A percentile compares a stretch with the other conserved stretches of the same genome.
These are phyloP conservation scores for Barnettozyma sp. DNA, from an alignment of 805 yeast species.

Conservation along the genomic window DNA sequence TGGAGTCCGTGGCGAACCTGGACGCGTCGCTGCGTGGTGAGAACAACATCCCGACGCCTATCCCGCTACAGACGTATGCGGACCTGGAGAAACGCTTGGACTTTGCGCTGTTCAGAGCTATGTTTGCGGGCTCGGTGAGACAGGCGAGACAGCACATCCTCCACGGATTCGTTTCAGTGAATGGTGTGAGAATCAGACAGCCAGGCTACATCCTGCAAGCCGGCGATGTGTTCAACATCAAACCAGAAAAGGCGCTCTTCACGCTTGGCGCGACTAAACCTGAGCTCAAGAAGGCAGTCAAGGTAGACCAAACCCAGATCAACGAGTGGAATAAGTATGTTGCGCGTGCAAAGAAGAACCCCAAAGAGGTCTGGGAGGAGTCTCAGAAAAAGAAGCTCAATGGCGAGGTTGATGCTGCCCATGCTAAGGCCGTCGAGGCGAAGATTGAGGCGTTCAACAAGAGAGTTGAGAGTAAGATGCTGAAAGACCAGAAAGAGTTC, in stretches of 20 bases:
- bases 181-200: constrained; percentile 70
- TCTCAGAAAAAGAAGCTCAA: constrained; percentile 30
- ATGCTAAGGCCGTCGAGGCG: constrained; percentile 15
- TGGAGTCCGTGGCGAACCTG: constrained; percentile 82
- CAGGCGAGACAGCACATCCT: constrained; percentile 88
- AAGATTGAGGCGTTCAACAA: constrained; percentile 16
- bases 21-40: constrained; percentile 70
- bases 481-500: constrained; percentile 18
- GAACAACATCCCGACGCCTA: constrained; percentile 59
- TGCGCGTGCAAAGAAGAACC: constrained; percentile 43
- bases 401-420: constrained; percentile 20
- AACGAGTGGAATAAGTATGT: constrained; percentile 72
- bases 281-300: constrained; percentile 55
- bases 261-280: constrained; percentile 89
- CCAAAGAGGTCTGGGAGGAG: constrained; percentile 32
- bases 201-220: constrained; percentile 73
- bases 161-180: constrained; percentile 77
- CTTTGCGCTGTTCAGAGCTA: constrained; percentile 80
- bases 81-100: constrained; percentile 84
- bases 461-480: constrained; percentile 17
- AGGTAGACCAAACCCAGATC: constrained; percentile 66
- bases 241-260: constrained; percentile 75
- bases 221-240: constrained; percentile 83
- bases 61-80: constrained; percentile 83
- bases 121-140: constrained; percentile 90